These are phyloP conservation scores for Striga hermonthica DNA, from an alignment of 305 asterid genomes.

Conservation along the genomic window DNA sequence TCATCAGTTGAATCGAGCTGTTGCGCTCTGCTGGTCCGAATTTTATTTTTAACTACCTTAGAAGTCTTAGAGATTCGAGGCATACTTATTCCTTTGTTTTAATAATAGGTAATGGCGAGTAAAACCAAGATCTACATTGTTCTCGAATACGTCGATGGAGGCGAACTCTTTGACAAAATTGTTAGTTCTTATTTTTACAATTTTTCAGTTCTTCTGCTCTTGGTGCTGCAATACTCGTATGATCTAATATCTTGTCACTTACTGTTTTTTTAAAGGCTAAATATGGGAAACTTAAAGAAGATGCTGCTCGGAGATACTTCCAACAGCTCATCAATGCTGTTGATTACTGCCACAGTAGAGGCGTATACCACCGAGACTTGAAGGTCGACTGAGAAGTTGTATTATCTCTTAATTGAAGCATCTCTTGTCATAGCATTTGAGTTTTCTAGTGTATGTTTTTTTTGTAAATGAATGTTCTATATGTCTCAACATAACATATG, in stretches of 20 bases:
- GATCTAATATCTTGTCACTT: slow-evolving; percentile 2
- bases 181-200: slow-evolving; percentile 39
- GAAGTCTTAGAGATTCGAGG: slow-evolving; percentile 13
- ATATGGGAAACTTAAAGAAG: slow-evolving; percentile 70
- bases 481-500: slow-evolving; percentile 27
- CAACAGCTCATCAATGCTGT: slow-evolving; percentile 86
- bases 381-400: slow-evolving; percentile 42
- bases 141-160: slow-evolving; percentile 76
- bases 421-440: too few relatives aligned
- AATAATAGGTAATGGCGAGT: slow-evolving; percentile 75
- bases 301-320: slow-evolving; percentile 60
- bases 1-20: too few relatives aligned
- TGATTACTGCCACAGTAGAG: slow-evolving; percentile 89
- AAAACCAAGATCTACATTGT: slow-evolving; percentile 75
- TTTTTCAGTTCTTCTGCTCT: background rate
- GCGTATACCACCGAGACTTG: slow-evolving; percentile 82
- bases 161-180: slow-evolving; percentile 83
- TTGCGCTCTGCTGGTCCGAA: background rate
- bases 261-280: slow-evolving; percentile 45
- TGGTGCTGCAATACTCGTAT: background rate
- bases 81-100: background rate
- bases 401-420: background rate
- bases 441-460: slow-evolving; percentile 19
- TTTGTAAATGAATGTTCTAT: slow-evolving; percentile 17
- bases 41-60: background rate